phyloP scores from a whole-genome alignment of 768 basidiomycete genomes.

The Pholiota microspora region DNA sequence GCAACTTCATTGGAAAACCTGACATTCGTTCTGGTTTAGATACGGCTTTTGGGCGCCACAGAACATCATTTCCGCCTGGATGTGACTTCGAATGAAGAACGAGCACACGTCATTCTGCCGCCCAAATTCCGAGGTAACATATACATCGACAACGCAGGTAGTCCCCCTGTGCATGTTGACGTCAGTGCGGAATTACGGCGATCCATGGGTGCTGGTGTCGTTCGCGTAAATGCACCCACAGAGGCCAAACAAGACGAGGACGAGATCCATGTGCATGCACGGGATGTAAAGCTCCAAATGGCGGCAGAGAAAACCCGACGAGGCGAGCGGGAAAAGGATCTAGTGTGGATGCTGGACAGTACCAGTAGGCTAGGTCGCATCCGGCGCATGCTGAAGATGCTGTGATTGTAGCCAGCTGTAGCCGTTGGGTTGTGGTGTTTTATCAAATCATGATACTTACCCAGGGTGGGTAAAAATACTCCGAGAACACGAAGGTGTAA shows the following conservation, averaged over 20 bases:
- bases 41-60: conserved; percentile 9
- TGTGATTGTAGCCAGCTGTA: no score
- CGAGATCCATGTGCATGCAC: conserved; percentile 8
- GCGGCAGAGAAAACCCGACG: conserved; percentile 5
- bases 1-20: no score
- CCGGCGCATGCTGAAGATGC: not conserved
- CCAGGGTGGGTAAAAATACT: no score
- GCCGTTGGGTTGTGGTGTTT: no score
- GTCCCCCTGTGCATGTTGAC: not conserved
- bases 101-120: conserved; percentile 12
- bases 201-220: conserved; percentile 7
- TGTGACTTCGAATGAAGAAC: conserved; percentile 7
- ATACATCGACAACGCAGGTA: conserved; percentile 2
- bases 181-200: conserved; percentile 9
- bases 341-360: conserved; percentile 8
- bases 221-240: conserved; percentile 7
- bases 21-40: not conserved
- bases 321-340: not conserved
- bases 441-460: no score
- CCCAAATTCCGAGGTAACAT: conserved; percentile 14
- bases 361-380: not conserved
- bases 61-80: conserved; percentile 12
- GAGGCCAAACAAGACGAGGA: conserved; percentile 9
- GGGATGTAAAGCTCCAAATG: conserved; percentile 4
- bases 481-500: no score